Base-by-base conservation (phyloP, 2,329 filamentous ascomycete genomes). In the Colletotrichum theobromicola region DNA sequence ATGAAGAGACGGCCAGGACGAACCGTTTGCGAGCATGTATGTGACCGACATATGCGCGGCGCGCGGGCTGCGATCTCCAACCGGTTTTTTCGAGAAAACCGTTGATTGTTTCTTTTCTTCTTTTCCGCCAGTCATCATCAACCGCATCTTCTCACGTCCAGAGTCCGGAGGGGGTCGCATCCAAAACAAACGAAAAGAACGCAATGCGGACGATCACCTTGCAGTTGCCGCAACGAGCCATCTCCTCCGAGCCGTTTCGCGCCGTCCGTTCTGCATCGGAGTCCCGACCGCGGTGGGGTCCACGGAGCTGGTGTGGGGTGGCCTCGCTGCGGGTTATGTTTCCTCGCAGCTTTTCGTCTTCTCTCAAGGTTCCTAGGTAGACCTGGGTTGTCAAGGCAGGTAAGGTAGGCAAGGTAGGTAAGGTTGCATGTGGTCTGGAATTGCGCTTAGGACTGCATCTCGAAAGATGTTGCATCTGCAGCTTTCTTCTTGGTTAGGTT, bases 221-320 rank as follows among this genome's bases (percentile, higher is more conserved):
- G 62, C 72, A 72, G 32, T 67, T 75, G 30, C 62, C 72, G 28
- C 35, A 75, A 75, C 28, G 35, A 63, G 68, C 28, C 34, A 72
- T 72, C 42, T 58, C 18, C 68, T 75, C 69, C 72, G 72, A 72
- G 68, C 68, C 67, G 61, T 50, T 50, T n/a, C 7, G 42, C 37
- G 69, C 69, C 55, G 62, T 50, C 26, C 42, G 21, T 35, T 53
- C 21, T 66, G 61, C 61, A 74, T 75, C 68, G 42, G 63, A 72
- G 63, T 21, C 42, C 30, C 55, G 55, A 67, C 57, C 62, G 62
- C 26, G 13, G 68, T 63, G 72, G 72, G 53, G 46, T 37, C 42
- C 42, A 53, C 68, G 63, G 61, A 65, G 35, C 60, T 35, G 55
- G 34, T 37, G 60, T 37, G 68, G 21, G 37, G 61, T 32, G n/a